Evolutionary conservation across 306 rosid genomes (phyloP), one percentile per base, ranked within the genome.

Genomic region (Vigna hirtella): DNA sequence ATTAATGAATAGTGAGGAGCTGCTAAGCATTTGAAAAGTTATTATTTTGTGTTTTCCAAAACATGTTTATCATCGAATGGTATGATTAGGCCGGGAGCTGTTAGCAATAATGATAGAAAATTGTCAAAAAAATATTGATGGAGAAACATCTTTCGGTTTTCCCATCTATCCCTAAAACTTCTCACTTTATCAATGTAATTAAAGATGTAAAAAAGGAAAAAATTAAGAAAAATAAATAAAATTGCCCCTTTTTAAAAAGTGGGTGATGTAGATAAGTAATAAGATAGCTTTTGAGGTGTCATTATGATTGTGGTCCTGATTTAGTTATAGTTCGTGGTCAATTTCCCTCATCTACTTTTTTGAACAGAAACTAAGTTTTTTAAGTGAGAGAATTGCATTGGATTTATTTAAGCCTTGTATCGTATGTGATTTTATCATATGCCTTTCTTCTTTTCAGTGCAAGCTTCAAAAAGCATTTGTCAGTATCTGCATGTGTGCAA

Each of bases 401-500:
- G 49, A 38, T 72, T 68, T 26, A 38, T 72, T 68, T 26, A 38
- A 79, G 70, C 64, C 22, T 20, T 20, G 22, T 20, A 20, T 20
- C 1, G 22, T 20, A 20, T 20, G 22, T 20, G 22, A 20, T 57
- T 66, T 40, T 28, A 32, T 22, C 36, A 57, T 36, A 6, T 13
- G 28, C 28, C 50, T 76, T 38, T 83, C 80, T 72, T 64, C 71
- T 45, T 87, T 64, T 66, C 34, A 49, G 62, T 65, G 51, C 51
- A 56, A 42, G 73, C 38, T 79, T 51, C 0, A 26, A 49, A 67
- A 53, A 43, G 86, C 78, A 61, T 56, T 64, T 70, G 71, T 59
- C 78, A 74, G 73, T 67, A 26, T 58, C 34, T 66, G 76, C 82
- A 77, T 78, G 88, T 66, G 79, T 70, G 71, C 74, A 52, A 57